Evolutionary conservation across 805 yeast genomes (phyloP), one percentile per base, ranked within the genome.

Genomic region (Candida pseudoglaebosa): DNA sequence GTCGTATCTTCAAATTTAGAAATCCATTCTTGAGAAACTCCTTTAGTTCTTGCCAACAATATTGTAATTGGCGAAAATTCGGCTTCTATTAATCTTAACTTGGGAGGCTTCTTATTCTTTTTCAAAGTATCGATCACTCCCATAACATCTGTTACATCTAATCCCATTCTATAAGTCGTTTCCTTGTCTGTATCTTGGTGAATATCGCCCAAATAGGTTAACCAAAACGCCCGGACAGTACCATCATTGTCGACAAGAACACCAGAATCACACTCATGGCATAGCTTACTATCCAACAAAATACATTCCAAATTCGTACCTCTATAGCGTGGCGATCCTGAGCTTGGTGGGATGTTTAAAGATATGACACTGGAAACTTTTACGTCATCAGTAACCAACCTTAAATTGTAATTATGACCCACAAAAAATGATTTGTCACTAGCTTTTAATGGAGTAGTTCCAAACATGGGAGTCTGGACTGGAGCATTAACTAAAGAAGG

Each of bases 21-120:
- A 43, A 90, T 83, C 95, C 95, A 88, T 31, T 77, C 78, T 49
- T 85, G 91, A 0, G 93, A 77, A 16, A 89, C 95, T n/a, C 95
- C 95, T 52, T 86, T 73, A 32, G 85, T 76, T 59, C 96, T 78
- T 2, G 95, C 95, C 52, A 78, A 82, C 18, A 80, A 73, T 17
- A 88, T 67, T 2, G 86, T 74, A 24, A 84, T 67, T 0, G 89
- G 70, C 12, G 75, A 73, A 49, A 87, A 80, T 51, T 87, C 96
- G 26, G 86, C 82, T 53, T 89, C 96, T 36, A 90, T 71, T 35
- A 87, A 79, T 43, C 84, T 71, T 30, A 80, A 55, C 20, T 72
- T 65, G 24, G 50, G 48, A 4, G 91, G 89, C 1, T 61, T 57
- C 15, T 60, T 53, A 32, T 73, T 73, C 15, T 70, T 66, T 43